Percentiles rank a stretch among this genome's conserved stretches.
phyloP scores from a whole-genome alignment of 2,329 filamentous ascomycete species.

The Chaetothyriales sp. region DNA sequence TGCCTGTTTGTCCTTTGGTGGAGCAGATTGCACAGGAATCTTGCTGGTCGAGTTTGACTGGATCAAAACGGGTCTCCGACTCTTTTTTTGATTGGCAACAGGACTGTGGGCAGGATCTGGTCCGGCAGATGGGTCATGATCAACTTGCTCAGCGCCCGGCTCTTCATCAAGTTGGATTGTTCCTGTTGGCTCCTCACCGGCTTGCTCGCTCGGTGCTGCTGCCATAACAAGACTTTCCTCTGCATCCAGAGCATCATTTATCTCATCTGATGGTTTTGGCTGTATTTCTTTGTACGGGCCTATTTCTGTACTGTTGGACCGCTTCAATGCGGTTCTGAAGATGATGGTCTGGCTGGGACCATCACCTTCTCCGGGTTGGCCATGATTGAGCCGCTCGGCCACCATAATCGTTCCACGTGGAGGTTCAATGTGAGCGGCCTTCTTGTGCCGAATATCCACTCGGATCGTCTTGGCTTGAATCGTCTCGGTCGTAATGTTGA shows the following conservation, averaged over 20 bases:
- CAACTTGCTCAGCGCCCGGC: not conserved
- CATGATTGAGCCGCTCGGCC: conserved; percentile 34
- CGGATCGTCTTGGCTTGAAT: conserved; percentile 32
- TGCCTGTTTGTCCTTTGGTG: not conserved
- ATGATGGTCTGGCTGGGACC: conserved; percentile 30
- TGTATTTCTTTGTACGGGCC: conserved; percentile 7
- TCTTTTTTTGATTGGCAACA: conserved; percentile 18
- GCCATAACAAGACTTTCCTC: not conserved
- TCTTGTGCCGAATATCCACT: conserved; percentile 31
- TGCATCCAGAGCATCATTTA: not conserved
- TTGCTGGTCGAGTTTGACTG: not conserved
- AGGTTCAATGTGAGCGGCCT: conserved; percentile 27
- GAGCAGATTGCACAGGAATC: not conserved
- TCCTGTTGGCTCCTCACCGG: not conserved
- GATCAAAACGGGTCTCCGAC: conserved; percentile 9
- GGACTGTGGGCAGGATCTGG: conserved; percentile 1
- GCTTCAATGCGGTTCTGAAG: conserved; percentile 29
- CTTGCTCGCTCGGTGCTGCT: not conserved
- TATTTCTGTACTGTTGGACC: conserved; percentile 13
- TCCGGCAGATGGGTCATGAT: not conserved
- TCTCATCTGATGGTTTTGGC: not conserved
- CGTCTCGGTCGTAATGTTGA: conserved; percentile 28
- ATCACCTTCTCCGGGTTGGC: conserved; percentile 29
- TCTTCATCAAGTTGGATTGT: not conserved
- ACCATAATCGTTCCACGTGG: conserved; percentile 33